Percentiles rank a stretch among this genome's conserved stretches.
These are phyloP conservation scores for Rhodosporidiobolus sp. DNA, from an alignment of 768 basidiomycete genomes.

Conservation along the genomic window DNA sequence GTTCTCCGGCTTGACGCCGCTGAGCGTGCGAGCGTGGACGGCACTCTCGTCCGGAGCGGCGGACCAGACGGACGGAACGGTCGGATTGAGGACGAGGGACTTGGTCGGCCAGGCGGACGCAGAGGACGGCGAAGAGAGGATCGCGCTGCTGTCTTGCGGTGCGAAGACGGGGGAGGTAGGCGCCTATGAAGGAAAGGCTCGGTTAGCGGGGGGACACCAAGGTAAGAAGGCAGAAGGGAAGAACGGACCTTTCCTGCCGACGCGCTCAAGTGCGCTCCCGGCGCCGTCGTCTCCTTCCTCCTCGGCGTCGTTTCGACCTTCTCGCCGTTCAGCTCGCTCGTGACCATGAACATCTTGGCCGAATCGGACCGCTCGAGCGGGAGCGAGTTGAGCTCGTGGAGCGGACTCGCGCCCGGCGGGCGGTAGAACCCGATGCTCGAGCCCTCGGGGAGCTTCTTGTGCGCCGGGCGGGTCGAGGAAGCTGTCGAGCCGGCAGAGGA, in stretches of 20 bases:
- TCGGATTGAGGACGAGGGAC: constrained; percentile 47
- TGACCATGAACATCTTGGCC: constrained; percentile 64
- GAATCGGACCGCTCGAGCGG: constrained; percentile 3
- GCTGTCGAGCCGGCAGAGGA: neutral
- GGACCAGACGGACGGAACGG: constrained; percentile 36
- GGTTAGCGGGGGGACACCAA: too few relatives aligned
- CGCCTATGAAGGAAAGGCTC: neutral
- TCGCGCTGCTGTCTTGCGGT: constrained; percentile 77
- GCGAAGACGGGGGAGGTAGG: constrained; percentile 49
- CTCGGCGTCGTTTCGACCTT: constrained; percentile 33
- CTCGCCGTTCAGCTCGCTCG: constrained; percentile 64
- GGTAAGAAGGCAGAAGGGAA: neutral
- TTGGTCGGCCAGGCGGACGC: constrained; percentile 50
- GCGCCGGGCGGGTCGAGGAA: constrained; percentile 3
- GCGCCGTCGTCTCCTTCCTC: constrained; percentile 29
- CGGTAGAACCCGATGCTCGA: constrained; percentile 42
- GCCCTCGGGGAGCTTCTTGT: constrained; percentile 29
- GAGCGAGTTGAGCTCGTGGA: neutral
- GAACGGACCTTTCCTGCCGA: constrained; percentile 6
- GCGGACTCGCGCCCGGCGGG: neutral
- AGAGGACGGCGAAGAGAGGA: constrained; percentile 71
- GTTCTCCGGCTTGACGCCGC: constrained; percentile 63
- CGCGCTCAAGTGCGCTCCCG: constrained; percentile 7
- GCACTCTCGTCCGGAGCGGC: constrained; percentile 16
- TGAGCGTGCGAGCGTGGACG: constrained; percentile 20